Base-by-base conservation (phyloP, 192 early-diverging fungal species). In the Backusella sp. region DNA sequence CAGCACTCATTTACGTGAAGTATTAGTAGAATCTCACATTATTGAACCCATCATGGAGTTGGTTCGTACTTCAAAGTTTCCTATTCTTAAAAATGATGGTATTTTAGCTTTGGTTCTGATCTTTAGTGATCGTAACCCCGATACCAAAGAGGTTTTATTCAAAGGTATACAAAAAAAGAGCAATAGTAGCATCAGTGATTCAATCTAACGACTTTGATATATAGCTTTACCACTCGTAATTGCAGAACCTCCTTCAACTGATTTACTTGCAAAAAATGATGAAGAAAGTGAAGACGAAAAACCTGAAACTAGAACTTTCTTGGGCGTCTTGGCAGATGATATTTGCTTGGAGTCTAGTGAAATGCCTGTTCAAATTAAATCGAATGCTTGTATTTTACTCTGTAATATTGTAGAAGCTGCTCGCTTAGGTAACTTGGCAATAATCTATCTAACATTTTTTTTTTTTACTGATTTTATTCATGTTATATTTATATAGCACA, bases 1-100 rank as follows among this genome's bases (percentile, higher is more conserved):
- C 1, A 21, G 53, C 21, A 21, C 53, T 56, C 53, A 79, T 23
- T 66, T 90, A 28, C 81, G 86, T n/a, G 78, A 78, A 49, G 74
- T 71, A 23, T 70, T 89, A 34, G 79, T 82, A 44, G 76, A 73
- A 68, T 2, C 49, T 0, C 68, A 78, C 34, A 77, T 87, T 28
- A 72, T 86, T 21, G 72, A 76, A 12, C 77, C 79, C 11, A 84
- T 90, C 59, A 72, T 73, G 2, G 83, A 84, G 14, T 73, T 90
- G 76, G 75, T 86, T n/a, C 75, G 83, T 9, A 85, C 84, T 21
- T 84, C 88, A 12, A 86, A 86, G 67, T 90, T 84, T 74, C 71
- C 82, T 19, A 79, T 90, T 12, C 76, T 90, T 3, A 87, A 90
- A 68, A 90, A 87, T 72, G 88, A 90, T 41, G 88, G 87, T 14